phyloP scores from a whole-genome alignment of 306 rosid species.

The Quillaja saponaria region DNA sequence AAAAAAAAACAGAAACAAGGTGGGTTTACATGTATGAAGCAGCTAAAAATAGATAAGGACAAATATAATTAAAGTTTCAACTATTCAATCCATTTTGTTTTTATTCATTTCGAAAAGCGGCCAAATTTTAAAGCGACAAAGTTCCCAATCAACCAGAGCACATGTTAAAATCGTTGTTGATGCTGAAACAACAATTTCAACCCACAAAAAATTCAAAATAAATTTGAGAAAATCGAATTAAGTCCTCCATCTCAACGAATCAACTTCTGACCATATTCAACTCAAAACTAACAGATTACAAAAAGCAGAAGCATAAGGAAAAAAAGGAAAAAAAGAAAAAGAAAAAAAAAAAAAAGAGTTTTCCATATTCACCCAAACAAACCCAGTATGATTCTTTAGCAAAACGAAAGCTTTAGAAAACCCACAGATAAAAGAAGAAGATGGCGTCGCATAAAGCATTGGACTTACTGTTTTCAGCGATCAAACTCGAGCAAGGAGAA shows the following conservation, averaged over 20 bases:
- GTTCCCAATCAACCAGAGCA: too few relatives aligned
- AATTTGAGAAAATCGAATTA: conserved; percentile 13
- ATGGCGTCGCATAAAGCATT: conserved; percentile 2
- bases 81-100: too few relatives aligned
- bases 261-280: conserved; percentile 28
- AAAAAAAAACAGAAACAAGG: not conserved
- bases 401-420: conserved; percentile 16
- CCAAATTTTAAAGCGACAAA: too few relatives aligned
- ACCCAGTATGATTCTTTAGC: not conserved
- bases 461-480: not conserved
- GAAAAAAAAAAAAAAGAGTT: not conserved
- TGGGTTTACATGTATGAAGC: not conserved
- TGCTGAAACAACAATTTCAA: conserved; percentile 17
- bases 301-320: conserved; percentile 18
- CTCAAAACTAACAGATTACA: not conserved
- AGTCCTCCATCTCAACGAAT: conserved; percentile 32
- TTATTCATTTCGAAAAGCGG: too few relatives aligned
- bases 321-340: conserved; percentile 11
- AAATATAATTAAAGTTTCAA: too few relatives aligned
- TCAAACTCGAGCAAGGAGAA: too few relatives aligned
- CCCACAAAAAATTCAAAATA: not conserved
- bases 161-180: not conserved
- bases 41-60: too few relatives aligned
- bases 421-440: too few relatives aligned
- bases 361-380: not conserved